Conservation (phyloP, 2,329 filamentous ascomycete genomes). For the Cadophora malorum region DNA sequence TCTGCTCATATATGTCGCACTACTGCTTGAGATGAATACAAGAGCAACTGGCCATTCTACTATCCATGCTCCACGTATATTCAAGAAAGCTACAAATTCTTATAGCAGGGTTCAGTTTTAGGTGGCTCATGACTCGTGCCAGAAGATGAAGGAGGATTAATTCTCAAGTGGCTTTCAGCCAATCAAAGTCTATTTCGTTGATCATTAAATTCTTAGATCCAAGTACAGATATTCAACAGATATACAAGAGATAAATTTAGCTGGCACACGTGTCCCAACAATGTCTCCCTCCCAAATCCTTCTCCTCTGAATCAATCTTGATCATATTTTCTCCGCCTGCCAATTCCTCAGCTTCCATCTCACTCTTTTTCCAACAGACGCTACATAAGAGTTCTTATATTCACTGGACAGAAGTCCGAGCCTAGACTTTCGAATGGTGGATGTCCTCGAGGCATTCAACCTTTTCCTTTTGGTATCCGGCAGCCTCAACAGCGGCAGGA, state of each 20-base stretch:
- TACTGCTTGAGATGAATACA: too few species aligned
- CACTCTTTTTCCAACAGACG: neutral
- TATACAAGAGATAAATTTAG: neutral
- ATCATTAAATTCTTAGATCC: neutral
- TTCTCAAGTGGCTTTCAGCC: neutral
- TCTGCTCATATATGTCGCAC: too few species aligned
- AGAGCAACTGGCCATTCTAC: too few species aligned
- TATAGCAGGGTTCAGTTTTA: too few species aligned
- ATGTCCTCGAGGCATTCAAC: conserved; percentile 6
- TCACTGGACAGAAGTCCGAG: neutral
- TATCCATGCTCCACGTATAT: too few species aligned
- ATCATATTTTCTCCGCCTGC: neutral
- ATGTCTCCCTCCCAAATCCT: too few species aligned
- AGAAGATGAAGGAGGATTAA: neutral
- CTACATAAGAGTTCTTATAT: neutral
- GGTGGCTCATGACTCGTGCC: too few species aligned
- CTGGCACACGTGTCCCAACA: too few species aligned
- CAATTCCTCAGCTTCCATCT: neutral
- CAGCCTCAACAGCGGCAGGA: conserved; percentile 12
- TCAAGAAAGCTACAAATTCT: too few species aligned
- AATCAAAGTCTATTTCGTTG: neutral
- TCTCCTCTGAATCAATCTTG: neutral
- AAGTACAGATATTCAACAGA: neutral
- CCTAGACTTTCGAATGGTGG: neutral
- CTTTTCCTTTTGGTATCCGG: conserved; percentile 7